These are phyloP conservation scores for Aspergillus transmontanensis DNA, from an alignment of 2,329 filamentous ascomycete genomes.

Conservation along the genomic window DNA sequence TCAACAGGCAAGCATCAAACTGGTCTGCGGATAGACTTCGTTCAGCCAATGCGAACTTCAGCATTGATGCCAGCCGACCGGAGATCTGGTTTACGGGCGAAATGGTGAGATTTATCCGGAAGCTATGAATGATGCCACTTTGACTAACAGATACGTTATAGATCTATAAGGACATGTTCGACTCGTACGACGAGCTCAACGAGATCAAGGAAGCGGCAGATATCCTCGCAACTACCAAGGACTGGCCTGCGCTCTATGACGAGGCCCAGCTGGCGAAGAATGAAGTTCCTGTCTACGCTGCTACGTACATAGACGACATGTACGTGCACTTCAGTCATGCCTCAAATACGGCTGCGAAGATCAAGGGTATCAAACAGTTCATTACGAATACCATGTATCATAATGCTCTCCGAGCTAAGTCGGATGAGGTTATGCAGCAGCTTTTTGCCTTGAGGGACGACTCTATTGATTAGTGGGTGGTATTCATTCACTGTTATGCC, in stretches of 20 bases:
- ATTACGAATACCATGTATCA: conserved; percentile 89
- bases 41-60: conserved; percentile 48
- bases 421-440: conserved; percentile 74
- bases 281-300: conserved; percentile 82
- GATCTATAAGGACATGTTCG: conserved; percentile 82
- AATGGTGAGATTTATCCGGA: conserved; percentile 59
- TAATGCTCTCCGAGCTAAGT: conserved; percentile 72
- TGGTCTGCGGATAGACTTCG: conserved; percentile 68
- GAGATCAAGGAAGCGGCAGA: conserved; percentile 69
- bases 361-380: conserved; percentile 77
- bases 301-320: conserved; percentile 85
- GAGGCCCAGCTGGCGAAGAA: conserved; percentile 72
- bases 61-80: conserved; percentile 43
- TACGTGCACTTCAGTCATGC: conserved; percentile 81
- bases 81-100: conserved; percentile 84
- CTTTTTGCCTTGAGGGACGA: conserved; percentile 78
- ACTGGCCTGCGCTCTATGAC: conserved; percentile 80
- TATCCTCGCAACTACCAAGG: conserved; percentile 65
- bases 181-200: conserved; percentile 75
- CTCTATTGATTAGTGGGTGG: conserved; percentile 53
- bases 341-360: conserved; percentile 70
- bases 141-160: conserved; percentile 18
- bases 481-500: background rate
- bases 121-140: background rate
- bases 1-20: conserved; percentile 59